Conservation (phyloP, 768 basidiomycete genomes). For the Xerocomus spinulosus region DNA sequence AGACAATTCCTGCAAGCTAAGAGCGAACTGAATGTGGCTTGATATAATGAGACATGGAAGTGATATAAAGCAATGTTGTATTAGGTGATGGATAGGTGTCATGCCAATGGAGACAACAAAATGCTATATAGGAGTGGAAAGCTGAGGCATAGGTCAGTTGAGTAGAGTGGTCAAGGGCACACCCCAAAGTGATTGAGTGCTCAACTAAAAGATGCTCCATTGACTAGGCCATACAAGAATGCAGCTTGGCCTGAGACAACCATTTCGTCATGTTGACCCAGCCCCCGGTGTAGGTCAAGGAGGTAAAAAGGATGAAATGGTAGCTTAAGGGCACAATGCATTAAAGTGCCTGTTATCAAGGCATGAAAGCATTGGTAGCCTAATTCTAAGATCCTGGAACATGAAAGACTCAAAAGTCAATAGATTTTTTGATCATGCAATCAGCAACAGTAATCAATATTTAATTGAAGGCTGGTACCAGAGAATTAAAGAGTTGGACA, state of each 20-base stretch:
- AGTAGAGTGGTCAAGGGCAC: background rate
- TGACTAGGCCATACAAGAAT: too few relatives aligned
- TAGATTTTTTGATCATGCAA: too few relatives aligned
- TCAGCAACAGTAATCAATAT: too few relatives aligned
- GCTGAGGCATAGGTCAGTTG: background rate
- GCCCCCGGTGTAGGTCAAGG: background rate
- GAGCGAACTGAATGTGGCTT: background rate
- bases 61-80: background rate
- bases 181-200: background rate
- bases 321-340: too few relatives aligned
- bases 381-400: too few relatives aligned
- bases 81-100: background rate
- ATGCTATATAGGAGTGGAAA: background rate
- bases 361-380: too few relatives aligned
- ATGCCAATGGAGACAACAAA: background rate
- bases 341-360: too few relatives aligned
- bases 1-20: background rate
- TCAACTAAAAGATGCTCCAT: background rate
- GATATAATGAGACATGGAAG: background rate
- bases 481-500: too few relatives aligned
- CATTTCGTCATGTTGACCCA: background rate
- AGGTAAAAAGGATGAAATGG: background rate
- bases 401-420: too few relatives aligned
- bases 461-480: too few relatives aligned
- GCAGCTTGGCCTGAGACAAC: too few relatives aligned